Percentiles rank a stretch among this genome's conserved stretches.
These are phyloP conservation scores for Elsinoe fawcettii DNA, from an alignment of 2,329 filamentous ascomycete genomes.

Conservation along the genomic window DNA sequence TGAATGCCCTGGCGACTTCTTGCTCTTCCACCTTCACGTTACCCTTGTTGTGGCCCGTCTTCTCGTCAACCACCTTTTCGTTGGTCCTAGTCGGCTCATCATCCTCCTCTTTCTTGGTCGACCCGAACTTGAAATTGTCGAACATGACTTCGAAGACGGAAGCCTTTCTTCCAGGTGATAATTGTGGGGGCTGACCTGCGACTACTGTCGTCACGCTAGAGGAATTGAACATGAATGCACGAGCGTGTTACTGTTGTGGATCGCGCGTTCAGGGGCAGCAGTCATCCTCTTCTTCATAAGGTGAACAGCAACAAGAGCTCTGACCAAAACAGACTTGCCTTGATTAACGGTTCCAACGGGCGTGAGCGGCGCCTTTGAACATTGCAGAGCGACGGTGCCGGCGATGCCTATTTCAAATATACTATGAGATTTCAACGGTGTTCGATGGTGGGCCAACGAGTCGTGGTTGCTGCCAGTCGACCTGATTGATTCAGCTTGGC, in stretches of 20 bases:
- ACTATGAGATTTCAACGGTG: conserved; percentile 2
- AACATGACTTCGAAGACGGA: conserved; percentile 9
- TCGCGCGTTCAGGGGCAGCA: conserved; percentile 13
- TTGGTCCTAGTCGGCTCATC: background rate
- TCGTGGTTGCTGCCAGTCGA: background rate
- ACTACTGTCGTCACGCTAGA: background rate
- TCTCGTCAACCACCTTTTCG: background rate
- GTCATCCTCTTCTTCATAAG: conserved; percentile 5
- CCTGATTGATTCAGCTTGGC: background rate
- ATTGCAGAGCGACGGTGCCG: background rate
- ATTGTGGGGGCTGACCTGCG: background rate
- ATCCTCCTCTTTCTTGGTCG: conserved; percentile 1
- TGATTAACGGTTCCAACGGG: conserved; percentile 12
- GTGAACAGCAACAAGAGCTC: background rate
- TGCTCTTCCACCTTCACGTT: background rate
- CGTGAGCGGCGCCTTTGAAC: background rate
- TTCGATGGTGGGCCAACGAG: background rate
- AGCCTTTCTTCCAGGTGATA: background rate
- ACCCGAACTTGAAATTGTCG: conserved; percentile 14
- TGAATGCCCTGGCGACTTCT: conserved; percentile 5
- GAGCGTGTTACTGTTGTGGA: background rate
- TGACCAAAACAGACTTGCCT: conserved; percentile 11
- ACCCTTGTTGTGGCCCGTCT: background rate
- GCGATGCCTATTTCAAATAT: conserved; percentile 9
- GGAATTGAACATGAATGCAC: conserved; percentile 1